A percentile compares a stretch with the other conserved stretches of the same genome.
phyloP scores from a whole-genome alignment of 2,329 filamentous ascomycete genomes.

The Pezicula neosporulosa region DNA sequence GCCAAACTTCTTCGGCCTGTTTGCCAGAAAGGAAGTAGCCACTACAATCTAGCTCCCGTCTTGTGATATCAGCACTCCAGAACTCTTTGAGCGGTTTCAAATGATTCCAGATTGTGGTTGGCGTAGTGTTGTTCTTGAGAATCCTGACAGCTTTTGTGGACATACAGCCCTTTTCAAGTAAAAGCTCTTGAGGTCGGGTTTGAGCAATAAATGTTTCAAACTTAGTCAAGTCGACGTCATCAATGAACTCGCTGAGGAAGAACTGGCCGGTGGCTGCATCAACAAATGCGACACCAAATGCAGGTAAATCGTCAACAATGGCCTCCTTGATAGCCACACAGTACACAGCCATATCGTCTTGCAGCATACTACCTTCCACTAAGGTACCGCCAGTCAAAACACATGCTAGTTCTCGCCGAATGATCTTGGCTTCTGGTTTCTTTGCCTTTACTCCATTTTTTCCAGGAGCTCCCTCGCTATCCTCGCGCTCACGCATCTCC shows the following conservation, averaged over 20 bases:
- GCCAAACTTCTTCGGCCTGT: conserved; percentile 64
- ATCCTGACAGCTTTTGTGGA: conserved; percentile 90
- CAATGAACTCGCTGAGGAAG: conserved; percentile 84
- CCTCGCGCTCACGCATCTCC: conserved; percentile 94
- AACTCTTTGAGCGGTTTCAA: conserved; percentile 86
- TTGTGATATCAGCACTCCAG: conserved; percentile 79
- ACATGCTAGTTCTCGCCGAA: conserved; percentile 83
- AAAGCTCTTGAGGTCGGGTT: conserved; percentile 79
- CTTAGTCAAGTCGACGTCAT: conserved; percentile 90
- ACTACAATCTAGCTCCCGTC: conserved; percentile 75
- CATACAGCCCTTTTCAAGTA: conserved; percentile 82
- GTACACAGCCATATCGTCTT: conserved; percentile 95
- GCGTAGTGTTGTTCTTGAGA: conserved; percentile 90
- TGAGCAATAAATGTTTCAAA: conserved; percentile 97
- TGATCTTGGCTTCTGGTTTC: conserved; percentile 84
- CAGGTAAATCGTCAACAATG: conserved; percentile 67
- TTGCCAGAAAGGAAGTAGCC: conserved; percentile 71
- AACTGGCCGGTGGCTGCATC: conserved; percentile 97
- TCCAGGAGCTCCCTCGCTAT: conserved; percentile 32
- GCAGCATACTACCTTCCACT: conserved; percentile 93
- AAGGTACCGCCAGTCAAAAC: conserved; percentile 90
- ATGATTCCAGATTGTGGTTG: conserved; percentile 93
- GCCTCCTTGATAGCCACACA: conserved; percentile 91
- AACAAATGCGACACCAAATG: conserved; percentile 89
- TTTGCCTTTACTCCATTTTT: conserved; percentile 27